These are phyloP conservation scores for Dionaea muscipula DNA, from an alignment of 179 eudicot genomes.

Conservation along the genomic window DNA sequence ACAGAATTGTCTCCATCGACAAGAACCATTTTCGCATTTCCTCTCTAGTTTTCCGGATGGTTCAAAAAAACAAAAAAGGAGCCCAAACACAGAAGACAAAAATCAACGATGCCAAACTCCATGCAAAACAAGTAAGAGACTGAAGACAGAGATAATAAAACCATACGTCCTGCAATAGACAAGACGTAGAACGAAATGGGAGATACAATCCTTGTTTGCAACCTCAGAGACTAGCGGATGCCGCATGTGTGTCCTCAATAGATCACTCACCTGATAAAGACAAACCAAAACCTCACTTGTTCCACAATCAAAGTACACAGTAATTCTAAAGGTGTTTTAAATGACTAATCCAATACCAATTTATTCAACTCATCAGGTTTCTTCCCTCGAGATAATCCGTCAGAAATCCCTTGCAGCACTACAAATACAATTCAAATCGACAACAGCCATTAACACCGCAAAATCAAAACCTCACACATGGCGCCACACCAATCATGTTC, in stretches of 20 bases:
- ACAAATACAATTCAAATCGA: constrained; percentile 5
- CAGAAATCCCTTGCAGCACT: constrained; percentile 83
- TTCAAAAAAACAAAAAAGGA: not conserved
- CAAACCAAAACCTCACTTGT: not conserved
- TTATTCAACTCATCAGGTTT: constrained; percentile 65
- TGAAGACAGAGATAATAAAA: not conserved
- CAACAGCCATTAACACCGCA: not conserved
- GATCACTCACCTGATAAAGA: constrained; percentile 32
- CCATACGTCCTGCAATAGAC: constrained; percentile 81
- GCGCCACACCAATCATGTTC: not conserved
- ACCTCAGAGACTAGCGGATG: constrained; percentile 50
- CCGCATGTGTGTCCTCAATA: constrained; percentile 60
- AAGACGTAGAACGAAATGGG: constrained; percentile 86
- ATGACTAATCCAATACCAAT: constrained; percentile 25
- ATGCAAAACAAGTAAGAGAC: not conserved
- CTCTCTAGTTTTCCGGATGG: constrained; percentile 32
- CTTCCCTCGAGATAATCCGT: constrained; percentile 70
- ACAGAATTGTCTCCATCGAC: constrained; percentile 75
- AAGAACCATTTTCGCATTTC: constrained; percentile 87
- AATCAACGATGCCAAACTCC: too few species aligned
- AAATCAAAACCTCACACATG: not conserved
- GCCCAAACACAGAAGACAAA: not conserved
- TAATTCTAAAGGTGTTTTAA: too few species aligned
- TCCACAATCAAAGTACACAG: not conserved
- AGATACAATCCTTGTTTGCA: constrained; percentile 64